Evolutionary conservation across 768 basidiomycete species (phyloP).

Genomic region (Terana coerulea): DNA sequence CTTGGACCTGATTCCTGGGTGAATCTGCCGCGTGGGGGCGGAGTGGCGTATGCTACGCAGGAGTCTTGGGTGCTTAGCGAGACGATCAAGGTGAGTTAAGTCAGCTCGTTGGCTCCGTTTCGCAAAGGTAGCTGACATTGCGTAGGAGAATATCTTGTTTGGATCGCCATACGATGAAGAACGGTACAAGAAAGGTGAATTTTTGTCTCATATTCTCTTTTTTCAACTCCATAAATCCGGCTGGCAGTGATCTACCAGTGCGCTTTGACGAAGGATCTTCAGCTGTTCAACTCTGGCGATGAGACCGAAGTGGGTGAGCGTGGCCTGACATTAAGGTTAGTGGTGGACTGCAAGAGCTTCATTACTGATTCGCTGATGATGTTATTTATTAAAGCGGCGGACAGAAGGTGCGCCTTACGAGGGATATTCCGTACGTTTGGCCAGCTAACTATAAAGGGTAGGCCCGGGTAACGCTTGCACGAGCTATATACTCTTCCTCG

Average conservation of each 20-base stretch:
- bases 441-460: conserved; percentile 30
- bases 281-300: conserved; percentile 31
- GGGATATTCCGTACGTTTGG: background rate
- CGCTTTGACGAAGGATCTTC: conserved; percentile 27
- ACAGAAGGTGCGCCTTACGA: conserved; percentile 20
- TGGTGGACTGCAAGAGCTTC: background rate
- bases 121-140: background rate
- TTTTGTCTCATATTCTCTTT: background rate
- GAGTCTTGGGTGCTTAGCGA: conserved; percentile 48
- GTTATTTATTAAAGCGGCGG: conserved; percentile 6
- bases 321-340: conserved; percentile 31
- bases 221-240: too few species aligned
- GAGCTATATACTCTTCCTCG: conserved; percentile 58
- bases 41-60: conserved; percentile 46
- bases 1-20: conserved; percentile 33
- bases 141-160: conserved; percentile 1
- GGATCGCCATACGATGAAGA: background rate
- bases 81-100: conserved; percentile 29
- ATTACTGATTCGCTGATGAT: background rate
- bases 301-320: conserved; percentile 40
- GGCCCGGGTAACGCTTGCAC: conserved; percentile 54
- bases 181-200: background rate
- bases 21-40: conserved; percentile 39
- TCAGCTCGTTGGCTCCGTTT: too few species aligned
- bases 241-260: conserved; percentile 33